A percentile compares a stretch with the other conserved stretches of the same genome.
Conservation (phyloP, 768 basidiomycete genomes). For the Leccinum pellstonianum region DNA sequence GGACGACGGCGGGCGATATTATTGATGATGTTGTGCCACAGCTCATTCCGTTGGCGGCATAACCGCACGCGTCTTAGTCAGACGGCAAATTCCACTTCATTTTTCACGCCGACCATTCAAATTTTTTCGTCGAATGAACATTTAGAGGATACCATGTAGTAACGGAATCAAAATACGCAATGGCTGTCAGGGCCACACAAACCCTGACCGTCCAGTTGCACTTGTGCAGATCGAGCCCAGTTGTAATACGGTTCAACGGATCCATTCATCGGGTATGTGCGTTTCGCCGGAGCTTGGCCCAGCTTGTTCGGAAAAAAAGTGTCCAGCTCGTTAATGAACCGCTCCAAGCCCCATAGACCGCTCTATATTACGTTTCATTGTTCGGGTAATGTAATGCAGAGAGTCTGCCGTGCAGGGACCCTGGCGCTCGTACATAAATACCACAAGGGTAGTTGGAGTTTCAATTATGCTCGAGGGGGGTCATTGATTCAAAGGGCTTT, state of each 20-base stretch:
- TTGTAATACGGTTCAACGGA: no score
- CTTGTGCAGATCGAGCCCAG: no score
- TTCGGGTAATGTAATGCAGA: neutral
- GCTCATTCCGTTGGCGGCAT: slow-evolving; percentile 13
- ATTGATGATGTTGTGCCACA: slow-evolving; percentile 6
- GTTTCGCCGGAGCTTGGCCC: neutral
- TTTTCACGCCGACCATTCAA: neutral
- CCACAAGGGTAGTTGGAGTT: neutral
- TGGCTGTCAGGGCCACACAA: neutral
- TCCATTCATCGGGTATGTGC: neutral
- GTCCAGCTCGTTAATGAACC: neutral
- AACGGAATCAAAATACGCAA: neutral
- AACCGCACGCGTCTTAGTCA: slow-evolving; percentile 29
- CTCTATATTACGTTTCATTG: neutral
- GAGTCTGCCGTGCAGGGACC: neutral
- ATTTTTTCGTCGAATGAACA: neutral
- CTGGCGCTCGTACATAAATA: neutral
- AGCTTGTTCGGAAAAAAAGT: neutral
- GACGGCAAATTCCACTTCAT: slow-evolving; percentile 29
- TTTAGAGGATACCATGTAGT: neutral
- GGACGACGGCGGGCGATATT: neutral
- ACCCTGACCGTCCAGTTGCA: neutral
- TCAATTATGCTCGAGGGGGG: neutral
- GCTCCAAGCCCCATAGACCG: neutral
- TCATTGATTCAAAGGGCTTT: no score